Evolutionary conservation across 2,329 filamentous ascomycete species (phyloP).

Genomic region (Sarocladium kiliense): DNA sequence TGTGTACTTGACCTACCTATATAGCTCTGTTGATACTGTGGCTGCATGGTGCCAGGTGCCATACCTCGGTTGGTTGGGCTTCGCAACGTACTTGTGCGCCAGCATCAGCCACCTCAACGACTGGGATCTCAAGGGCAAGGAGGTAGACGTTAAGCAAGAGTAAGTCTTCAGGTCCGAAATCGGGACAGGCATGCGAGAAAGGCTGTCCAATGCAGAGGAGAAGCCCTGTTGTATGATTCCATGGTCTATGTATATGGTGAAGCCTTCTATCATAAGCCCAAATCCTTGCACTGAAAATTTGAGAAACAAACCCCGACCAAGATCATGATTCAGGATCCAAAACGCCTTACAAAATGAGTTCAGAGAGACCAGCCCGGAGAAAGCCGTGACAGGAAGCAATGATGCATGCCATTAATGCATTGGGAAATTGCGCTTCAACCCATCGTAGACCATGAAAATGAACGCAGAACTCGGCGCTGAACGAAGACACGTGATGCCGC

Average conservation of each 20-base stretch:
- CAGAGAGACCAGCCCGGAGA: too few species aligned
- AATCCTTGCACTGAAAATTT: not conserved
- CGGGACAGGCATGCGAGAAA: too few species aligned
- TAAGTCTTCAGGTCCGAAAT: not conserved
- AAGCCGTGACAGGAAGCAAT: not conserved
- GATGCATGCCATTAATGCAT: constrained; percentile 26
- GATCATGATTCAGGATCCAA: not conserved
- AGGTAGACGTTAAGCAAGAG: constrained; percentile 6
- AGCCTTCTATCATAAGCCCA: not conserved
- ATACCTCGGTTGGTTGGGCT: constrained; percentile 81
- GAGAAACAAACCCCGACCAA: not conserved
- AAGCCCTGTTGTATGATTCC: too few species aligned
- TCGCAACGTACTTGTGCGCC: constrained; percentile 79
- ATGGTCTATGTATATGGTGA: not conserved
- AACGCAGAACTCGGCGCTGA: constrained; percentile 95
- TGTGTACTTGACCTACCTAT: constrained; percentile 69
- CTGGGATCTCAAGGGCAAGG: constrained; percentile 51
- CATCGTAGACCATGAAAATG: constrained; percentile 95
- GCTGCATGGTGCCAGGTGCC: constrained; percentile 73
- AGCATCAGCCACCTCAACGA: constrained; percentile 63
- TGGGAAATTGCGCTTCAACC: constrained; percentile 65
- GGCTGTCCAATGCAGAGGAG: too few species aligned
- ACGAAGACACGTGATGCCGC: constrained; percentile 84
- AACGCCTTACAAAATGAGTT: not conserved
- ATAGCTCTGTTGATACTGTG: constrained; percentile 66